Percentiles rank a stretch among this genome's conserved stretches.
These are phyloP conservation scores for Boletus rubroflammeus DNA, from an alignment of 768 basidiomycete species.

Conservation along the genomic window DNA sequence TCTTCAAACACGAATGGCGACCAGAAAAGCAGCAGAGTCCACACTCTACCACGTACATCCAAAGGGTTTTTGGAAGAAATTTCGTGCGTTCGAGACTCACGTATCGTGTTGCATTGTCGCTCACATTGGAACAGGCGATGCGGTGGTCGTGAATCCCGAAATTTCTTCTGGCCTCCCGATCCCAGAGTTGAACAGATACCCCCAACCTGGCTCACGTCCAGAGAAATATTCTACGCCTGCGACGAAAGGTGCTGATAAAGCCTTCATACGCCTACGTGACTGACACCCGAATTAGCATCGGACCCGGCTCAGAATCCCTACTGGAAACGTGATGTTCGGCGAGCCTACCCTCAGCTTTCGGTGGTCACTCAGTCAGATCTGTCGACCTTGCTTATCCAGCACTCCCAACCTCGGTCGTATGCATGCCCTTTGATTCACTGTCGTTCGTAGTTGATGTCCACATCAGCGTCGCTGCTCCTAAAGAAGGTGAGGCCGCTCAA, in stretches of 20 bases:
- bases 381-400: conserved; percentile 76
- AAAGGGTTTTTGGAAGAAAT: conserved; percentile 96
- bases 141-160: conserved; percentile 79
- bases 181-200: conserved; percentile 67
- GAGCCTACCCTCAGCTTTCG: conserved; percentile 89
- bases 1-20: conserved; percentile 50
- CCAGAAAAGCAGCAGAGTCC: conserved; percentile 79
- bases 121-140: conserved; percentile 58
- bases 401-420: conserved; percentile 63
- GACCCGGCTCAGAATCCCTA: conserved; percentile 89
- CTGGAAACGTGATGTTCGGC: conserved; percentile 94
- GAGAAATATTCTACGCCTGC: conserved; percentile 87
- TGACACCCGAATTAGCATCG: conserved; percentile 51
- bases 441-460: conserved; percentile 9
- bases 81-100: conserved; percentile 53
- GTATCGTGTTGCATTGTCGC: not conserved
- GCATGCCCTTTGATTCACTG: conserved; percentile 27
- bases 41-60: conserved; percentile 88
- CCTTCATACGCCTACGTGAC: not conserved
- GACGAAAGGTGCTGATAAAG: conserved; percentile 61
- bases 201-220: conserved; percentile 83
- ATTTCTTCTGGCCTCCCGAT: conserved; percentile 90
- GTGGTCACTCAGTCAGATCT: conserved; percentile 83
- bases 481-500: conserved; percentile 37
- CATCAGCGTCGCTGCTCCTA: conserved; percentile 52